Conservation (phyloP, 2,329 filamentous ascomycete species). For the Pseudocercospora musae region DNA sequence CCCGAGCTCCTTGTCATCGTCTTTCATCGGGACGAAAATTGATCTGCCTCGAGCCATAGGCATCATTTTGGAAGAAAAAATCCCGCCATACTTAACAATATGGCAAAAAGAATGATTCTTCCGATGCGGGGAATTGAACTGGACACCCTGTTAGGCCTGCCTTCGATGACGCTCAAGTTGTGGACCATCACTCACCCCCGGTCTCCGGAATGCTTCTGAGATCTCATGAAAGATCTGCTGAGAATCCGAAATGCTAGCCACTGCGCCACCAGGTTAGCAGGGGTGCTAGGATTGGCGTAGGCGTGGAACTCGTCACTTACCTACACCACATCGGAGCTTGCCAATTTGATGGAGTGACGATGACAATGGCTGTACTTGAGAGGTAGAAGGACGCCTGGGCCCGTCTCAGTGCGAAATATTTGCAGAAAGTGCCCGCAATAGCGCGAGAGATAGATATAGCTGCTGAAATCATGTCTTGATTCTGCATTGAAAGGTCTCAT, state of each 20-base stretch:
- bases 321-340: background rate
- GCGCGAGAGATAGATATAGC: background rate
- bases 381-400: background rate
- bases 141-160: background rate
- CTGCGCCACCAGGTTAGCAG: background rate
- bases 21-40: background rate
- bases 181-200: background rate
- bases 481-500: background rate
- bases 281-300: background rate
- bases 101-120: background rate
- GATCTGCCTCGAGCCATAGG: background rate
- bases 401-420: background rate
- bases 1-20: background rate
- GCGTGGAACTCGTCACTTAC: background rate
- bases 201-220: background rate
- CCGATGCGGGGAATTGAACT: constrained; percentile 5
- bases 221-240: background rate
- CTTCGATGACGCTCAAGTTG: background rate
- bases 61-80: background rate
- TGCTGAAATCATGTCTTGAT: background rate
- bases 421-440: background rate
- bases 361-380: background rate
- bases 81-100: background rate
- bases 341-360: background rate
- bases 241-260: constrained; percentile 7